These are phyloP conservation scores for Nakazawaea pomicola DNA, from an alignment of 805 yeast species.

Conservation along the genomic window DNA sequence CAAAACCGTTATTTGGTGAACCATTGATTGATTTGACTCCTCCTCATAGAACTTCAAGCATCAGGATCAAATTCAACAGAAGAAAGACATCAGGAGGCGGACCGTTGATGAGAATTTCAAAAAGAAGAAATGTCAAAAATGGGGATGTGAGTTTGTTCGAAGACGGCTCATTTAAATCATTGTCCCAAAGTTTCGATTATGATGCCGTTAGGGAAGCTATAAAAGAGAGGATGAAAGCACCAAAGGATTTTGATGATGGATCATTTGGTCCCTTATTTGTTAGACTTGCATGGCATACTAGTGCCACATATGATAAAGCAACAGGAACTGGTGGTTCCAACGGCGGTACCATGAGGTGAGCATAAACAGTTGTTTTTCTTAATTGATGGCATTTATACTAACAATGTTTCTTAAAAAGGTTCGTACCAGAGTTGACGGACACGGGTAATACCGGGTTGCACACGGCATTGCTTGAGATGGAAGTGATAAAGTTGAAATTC, in stretches of 20 bases:
- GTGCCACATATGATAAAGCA: slow-evolving; percentile 73
- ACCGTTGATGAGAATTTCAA: not conserved
- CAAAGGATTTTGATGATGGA: slow-evolving; percentile 55
- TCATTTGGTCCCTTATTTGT: slow-evolving; percentile 75
- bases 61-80: slow-evolving; percentile 6
- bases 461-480: slow-evolving; percentile 50
- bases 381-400: not conserved
- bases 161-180: slow-evolving; percentile 12
- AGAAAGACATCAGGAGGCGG: not conserved
- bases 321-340: slow-evolving; percentile 57
- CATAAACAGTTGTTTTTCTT: not conserved
- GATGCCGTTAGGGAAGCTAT: slow-evolving; percentile 33
- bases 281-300: slow-evolving; percentile 81
- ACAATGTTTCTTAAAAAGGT: slow-evolving; percentile 19
- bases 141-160: not conserved
- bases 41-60: not conserved
- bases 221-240: slow-evolving; percentile 23
- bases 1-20: not conserved
- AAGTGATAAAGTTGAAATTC: slow-evolving; percentile 49
- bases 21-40: not conserved
- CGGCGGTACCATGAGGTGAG: slow-evolving; percentile 61
- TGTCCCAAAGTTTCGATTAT: slow-evolving; percentile 21
- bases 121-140: not conserved
- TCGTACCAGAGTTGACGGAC: slow-evolving; percentile 48
- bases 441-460: slow-evolving; percentile 62